Base-by-base conservation (phyloP, 495 filamentous ascomycete species). In the Annulohypoxylon maeteangense region DNA sequence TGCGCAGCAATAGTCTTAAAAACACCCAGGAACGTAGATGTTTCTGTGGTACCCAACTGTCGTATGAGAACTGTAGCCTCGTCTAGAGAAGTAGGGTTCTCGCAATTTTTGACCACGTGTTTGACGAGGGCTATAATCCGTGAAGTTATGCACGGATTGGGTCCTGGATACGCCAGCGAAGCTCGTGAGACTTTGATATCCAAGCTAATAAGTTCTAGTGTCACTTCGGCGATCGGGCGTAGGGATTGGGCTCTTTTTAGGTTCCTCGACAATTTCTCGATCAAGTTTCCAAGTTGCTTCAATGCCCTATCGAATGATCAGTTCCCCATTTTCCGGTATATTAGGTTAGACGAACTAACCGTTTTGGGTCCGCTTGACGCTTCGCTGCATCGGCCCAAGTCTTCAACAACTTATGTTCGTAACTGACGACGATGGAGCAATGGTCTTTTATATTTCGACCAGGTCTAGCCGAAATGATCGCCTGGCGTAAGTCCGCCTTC, bases 321-420 rank as follows among this genome's bases (percentile, higher is more conserved):
- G 31, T 44, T 62, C 65, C 54, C 25, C 40, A 1, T 16, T 16
- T 27, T 18, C 7, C 23, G 14, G 10, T 18, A 20, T n/a, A 11
- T 31, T 44, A 23, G 36, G 8, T 31, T 44, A 23, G 36, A 7
- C 12, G 7, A 6, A 68, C 79, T 73, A 65, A 81, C 82, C 66
- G 59, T 8, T 81, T 75, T 0, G 66, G 62, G 25, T 79, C 65
- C 1, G 67, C 48, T 1, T 68, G 68, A 8, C 75, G 69, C 64
- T 65, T 77, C 6, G 81, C 79, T 6, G 81, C 79, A 1, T 62
- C 7, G 7, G 70, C 63, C 36, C 78, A 70, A 16, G 42, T 71
- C 50, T 67, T 74, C 75, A 81, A 81, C 29, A 80, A 54, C 40
- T 55, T 20, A 72, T 73, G 74, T 64, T 84, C 79, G 20, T 76